phyloP scores from a whole-genome alignment of 768 basidiomycete genomes.

The Podaxis carcinomalis region DNA sequence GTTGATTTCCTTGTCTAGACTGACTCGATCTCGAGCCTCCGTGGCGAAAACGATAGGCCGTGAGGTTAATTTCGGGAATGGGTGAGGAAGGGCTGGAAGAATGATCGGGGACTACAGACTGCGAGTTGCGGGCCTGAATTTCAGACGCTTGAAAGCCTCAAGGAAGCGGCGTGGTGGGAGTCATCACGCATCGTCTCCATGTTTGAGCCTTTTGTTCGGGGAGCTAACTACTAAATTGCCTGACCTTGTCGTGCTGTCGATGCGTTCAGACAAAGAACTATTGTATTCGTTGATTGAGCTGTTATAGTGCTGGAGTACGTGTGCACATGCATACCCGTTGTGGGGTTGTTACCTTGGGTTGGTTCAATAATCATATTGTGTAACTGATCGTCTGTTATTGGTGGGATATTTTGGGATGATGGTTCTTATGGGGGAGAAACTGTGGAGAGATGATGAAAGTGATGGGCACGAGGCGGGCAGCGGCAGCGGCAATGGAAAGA shows the following conservation, averaged over 20 bases:
- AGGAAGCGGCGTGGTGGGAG: neutral
- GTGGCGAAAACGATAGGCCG: too few species aligned
- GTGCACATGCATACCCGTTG: neutral
- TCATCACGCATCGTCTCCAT: neutral
- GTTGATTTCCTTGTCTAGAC: neutral
- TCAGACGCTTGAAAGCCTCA: neutral
- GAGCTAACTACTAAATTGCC: neutral
- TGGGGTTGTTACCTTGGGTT: neutral
- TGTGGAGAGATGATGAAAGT: neutral
- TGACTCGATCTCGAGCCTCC: neutral
- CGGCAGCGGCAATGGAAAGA: neutral
- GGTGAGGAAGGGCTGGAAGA: too few species aligned
- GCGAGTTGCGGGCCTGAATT: too few species aligned
- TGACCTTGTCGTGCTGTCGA: neutral
- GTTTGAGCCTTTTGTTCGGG: neutral
- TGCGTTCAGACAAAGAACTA: neutral
- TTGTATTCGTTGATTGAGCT: neutral
- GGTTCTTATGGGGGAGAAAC: neutral
- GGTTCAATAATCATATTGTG: neutral
- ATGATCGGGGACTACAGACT: too few species aligned
- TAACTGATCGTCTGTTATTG: neutral
- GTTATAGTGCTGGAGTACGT: neutral
- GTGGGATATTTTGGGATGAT: neutral
- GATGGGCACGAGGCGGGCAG: neutral
- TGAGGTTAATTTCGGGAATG: too few species aligned